A percentile compares a stretch with the other conserved stretches of the same genome.
These are phyloP conservation scores for Phytophthora quininea DNA, from an alignment of 352 stramenopile species.

Conservation along the genomic window DNA sequence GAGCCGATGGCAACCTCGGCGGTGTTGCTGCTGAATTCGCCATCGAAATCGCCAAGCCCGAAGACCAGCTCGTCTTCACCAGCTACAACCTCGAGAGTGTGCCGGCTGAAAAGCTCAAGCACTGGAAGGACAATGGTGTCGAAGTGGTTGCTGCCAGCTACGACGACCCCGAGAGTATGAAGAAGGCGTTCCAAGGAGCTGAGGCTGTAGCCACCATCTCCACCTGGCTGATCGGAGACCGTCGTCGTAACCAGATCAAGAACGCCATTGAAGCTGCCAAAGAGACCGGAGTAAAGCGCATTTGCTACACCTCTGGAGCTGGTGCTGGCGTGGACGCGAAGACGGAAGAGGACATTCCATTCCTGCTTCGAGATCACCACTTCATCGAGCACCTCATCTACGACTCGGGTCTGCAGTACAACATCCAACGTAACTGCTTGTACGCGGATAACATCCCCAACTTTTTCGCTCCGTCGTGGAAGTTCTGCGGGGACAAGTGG, in stretches of 20 bases:
- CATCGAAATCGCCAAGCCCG: conserved; percentile 9
- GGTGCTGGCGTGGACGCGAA: conserved; percentile 2
- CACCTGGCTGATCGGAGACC: conserved; percentile 10
- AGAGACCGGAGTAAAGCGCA: conserved; percentile 5
- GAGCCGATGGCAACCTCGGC: conserved; percentile 15
- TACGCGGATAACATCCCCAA: conserved; percentile 13
- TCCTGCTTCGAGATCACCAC: conserved; percentile 12
- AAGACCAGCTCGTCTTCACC: conserved; percentile 10
- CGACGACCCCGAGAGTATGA: conserved; percentile 9
- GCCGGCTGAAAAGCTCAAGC: background rate
- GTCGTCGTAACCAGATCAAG: conserved; percentile 2
- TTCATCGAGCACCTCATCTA: conserved; percentile 4
- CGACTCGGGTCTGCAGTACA: conserved; percentile 9
- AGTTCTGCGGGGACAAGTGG: conserved; percentile 20
- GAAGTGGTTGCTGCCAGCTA: conserved; percentile 8
- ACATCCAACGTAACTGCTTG: conserved; percentile 15
- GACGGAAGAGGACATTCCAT: conserved; percentile 10
- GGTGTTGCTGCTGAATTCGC: conserved; percentile 5
- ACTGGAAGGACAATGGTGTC: conserved; percentile 6
- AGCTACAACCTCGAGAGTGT: conserved; percentile 14
- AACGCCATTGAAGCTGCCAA: conserved; percentile 5
- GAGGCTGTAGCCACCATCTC: conserved; percentile 13
- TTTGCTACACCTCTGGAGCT: conserved; percentile 11
- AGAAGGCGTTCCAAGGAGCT: conserved; percentile 11
- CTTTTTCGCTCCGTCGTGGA: conserved; percentile 13